These are phyloP conservation scores for Tulasnella calospora DNA, from an alignment of 768 basidiomycete species.

Conservation along the genomic window DNA sequence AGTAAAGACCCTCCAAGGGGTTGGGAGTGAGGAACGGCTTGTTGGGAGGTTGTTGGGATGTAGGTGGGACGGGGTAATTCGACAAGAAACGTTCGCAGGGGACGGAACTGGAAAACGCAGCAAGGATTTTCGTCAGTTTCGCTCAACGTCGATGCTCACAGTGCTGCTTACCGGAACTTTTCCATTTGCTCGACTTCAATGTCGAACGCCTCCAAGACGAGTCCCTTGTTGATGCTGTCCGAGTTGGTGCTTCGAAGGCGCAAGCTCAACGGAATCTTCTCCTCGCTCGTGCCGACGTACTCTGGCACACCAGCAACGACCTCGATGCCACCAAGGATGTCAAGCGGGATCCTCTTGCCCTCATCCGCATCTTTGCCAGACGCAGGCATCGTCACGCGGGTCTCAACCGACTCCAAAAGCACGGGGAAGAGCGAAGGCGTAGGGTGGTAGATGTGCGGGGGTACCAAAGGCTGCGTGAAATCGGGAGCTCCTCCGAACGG, in stretches of 20 bases:
- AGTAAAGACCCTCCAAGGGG: slow-evolving; percentile 45
- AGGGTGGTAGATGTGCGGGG: slow-evolving; percentile 27
- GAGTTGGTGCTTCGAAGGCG: slow-evolving; percentile 55
- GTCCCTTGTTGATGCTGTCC: slow-evolving; percentile 43
- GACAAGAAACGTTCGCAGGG: slow-evolving; percentile 43
- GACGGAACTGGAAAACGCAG: slow-evolving; percentile 4
- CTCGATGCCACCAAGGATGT: slow-evolving; percentile 58
- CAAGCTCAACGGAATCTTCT: slow-evolving; percentile 50
- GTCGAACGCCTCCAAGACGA: slow-evolving; percentile 54
- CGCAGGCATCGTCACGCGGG: slow-evolving; percentile 29
- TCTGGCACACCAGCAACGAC: slow-evolving; percentile 61
- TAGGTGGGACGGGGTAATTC: slow-evolving; percentile 54
- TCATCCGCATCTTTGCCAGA: background rate
- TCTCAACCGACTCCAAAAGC: slow-evolving; percentile 46
- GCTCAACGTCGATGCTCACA: background rate
- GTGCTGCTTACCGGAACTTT: slow-evolving; percentile 52
- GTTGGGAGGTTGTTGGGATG: slow-evolving; percentile 58
- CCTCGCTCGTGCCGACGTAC: slow-evolving; percentile 46
- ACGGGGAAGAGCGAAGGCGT: slow-evolving; percentile 36
- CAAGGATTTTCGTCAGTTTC: background rate
- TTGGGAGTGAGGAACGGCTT: slow-evolving; percentile 54
- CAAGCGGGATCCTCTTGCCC: slow-evolving; percentile 42
- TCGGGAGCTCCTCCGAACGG: slow-evolving; percentile 22
- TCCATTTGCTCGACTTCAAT: slow-evolving; percentile 62
- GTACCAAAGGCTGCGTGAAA: slow-evolving; percentile 10